Conservation (phyloP, 495 filamentous ascomycete genomes). For the Penicillium cataractarum region DNA sequence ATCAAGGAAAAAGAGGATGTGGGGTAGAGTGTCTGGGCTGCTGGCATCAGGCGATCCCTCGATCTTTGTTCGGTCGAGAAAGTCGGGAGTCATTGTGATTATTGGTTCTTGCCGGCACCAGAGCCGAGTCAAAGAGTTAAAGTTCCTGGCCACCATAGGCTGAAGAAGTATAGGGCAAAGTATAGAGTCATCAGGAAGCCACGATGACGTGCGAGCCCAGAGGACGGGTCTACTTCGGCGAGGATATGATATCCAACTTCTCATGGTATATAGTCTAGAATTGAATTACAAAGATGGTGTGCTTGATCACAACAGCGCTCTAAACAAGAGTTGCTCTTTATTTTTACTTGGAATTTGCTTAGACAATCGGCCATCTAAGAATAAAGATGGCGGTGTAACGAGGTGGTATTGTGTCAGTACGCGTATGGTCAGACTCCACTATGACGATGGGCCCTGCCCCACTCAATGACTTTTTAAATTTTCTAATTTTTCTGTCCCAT, state of each 20-base stretch:
- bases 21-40: constrained; percentile 20
- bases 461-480: constrained; percentile 2
- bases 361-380: constrained; percentile 14
- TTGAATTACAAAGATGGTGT: background rate
- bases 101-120: background rate
- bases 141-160: background rate
- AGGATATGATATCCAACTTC: background rate
- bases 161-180: background rate
- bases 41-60: constrained; percentile 22
- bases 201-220: background rate
- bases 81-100: background rate
- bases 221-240: background rate
- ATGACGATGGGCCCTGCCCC: constrained; percentile 17
- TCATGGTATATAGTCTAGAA: background rate
- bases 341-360: background rate
- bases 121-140: background rate
- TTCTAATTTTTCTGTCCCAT: constrained; percentile 16
- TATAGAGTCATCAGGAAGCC: background rate
- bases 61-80: constrained; percentile 7
- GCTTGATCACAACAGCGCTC: background rate
- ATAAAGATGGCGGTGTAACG: constrained; percentile 10
- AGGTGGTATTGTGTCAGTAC: background rate
- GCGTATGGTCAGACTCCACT: constrained; percentile 11
- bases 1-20: constrained; percentile 10
- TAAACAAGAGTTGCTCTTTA: background rate